Evolutionary conservation across 331 rosid genomes (phyloP).

Genomic region (Cydonia oblonga): DNA sequence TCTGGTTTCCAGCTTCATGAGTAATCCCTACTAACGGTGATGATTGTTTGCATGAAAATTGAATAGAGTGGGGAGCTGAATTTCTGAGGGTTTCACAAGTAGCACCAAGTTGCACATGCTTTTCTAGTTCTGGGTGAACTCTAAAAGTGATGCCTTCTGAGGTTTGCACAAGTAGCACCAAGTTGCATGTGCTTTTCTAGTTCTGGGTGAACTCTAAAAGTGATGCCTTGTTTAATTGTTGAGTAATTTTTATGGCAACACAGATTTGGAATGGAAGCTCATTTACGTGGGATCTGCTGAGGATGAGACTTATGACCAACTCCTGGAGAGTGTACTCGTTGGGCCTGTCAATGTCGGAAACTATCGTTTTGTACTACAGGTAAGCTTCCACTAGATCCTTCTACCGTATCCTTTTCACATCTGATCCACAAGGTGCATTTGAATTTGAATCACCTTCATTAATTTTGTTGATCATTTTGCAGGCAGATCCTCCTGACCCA

Average conservation of each 20-base stretch:
- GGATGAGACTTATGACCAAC: conserved; percentile 20
- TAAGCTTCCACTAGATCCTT: neutral
- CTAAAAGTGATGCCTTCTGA: too few species aligned
- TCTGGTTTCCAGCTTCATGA: neutral
- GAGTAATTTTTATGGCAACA: neutral
- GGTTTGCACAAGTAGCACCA: neutral
- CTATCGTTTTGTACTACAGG: conserved; percentile 81
- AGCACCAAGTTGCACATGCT: too few species aligned
- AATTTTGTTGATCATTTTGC: conserved; percentile 19
- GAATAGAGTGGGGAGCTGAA: neutral
- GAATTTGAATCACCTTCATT: neutral
- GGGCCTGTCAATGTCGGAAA: conserved; percentile 94
- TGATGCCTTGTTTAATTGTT: neutral
- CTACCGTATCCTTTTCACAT: neutral
- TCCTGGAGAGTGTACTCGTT: conserved; percentile 50
- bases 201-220: too few species aligned
- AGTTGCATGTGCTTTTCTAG: neutral
- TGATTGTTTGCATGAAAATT: neutral
- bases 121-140: too few species aligned
- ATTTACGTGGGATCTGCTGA: conserved; percentile 73
- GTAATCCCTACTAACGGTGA: neutral
- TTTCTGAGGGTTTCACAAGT: neutral
- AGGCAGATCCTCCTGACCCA: conserved; percentile 93
- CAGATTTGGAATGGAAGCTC: conserved; percentile 38
- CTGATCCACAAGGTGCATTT: neutral